Conservation (phyloP, 371 early-diverging fungal genomes). For the Syncephalastrum sp. region DNA sequence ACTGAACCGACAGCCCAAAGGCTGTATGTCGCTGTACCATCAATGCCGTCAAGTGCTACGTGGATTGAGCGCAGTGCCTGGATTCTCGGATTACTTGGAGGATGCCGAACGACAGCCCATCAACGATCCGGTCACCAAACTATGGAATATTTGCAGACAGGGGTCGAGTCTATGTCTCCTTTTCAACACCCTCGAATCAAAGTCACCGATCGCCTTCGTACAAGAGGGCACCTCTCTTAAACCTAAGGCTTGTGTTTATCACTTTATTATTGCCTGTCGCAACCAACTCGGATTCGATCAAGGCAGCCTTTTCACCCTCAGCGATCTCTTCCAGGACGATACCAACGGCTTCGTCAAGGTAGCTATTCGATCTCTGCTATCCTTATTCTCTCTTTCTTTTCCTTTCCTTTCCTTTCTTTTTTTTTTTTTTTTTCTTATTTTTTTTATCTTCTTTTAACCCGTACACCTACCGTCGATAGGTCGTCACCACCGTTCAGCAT, state of each 20-base stretch:
- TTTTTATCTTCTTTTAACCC: constrained; percentile 2
- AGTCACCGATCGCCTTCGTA: constrained; percentile 47
- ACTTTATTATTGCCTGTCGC: constrained; percentile 76
- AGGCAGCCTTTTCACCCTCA: constrained; percentile 78
- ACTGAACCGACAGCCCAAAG: too few species aligned
- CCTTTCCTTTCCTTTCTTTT: neutral
- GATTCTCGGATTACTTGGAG: constrained; percentile 54
- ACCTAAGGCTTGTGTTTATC: constrained; percentile 78
- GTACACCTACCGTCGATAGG: constrained; percentile 17
- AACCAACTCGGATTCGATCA: constrained; percentile 68
- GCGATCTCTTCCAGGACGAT: constrained; percentile 89
- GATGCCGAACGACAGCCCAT: constrained; percentile 4
- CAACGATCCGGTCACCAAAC: constrained; percentile 77
- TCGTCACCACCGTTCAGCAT: constrained; percentile 35
- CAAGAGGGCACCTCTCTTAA: constrained; percentile 46
- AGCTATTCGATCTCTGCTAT: constrained; percentile 6
- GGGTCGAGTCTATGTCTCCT: constrained; percentile 85
- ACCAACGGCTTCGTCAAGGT: constrained; percentile 96
- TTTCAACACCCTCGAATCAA: constrained; percentile 70
- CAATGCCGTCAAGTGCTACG: constrained; percentile 60
- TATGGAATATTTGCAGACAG: constrained; percentile 88
- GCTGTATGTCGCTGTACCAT: constrained; percentile 57
- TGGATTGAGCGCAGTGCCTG: constrained; percentile 57
- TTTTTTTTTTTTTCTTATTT: neutral
- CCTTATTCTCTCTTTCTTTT: too few species aligned